Evolutionary conservation across 2,329 filamentous ascomycete genomes (phyloP).

Genomic region (Tolypocladium endophyticum): DNA sequence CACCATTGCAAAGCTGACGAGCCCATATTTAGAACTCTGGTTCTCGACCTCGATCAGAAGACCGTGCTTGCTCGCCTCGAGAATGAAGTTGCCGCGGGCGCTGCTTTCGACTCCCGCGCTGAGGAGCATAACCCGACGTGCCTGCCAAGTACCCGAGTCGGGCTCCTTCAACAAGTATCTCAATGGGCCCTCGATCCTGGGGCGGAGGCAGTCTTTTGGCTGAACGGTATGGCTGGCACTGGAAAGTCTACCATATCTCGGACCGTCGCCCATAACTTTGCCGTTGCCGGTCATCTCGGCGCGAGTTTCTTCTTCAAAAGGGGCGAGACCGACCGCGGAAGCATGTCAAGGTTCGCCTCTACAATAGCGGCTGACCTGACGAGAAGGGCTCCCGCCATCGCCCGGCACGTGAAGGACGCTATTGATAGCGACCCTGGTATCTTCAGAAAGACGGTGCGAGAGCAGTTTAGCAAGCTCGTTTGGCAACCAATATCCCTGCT

Average conservation of each 20-base stretch:
- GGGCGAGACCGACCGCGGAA: constrained; percentile 25
- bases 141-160: constrained; percentile 16
- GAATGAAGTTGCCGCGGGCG: constrained; percentile 10
- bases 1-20: too few relatives aligned
- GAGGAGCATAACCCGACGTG: constrained; percentile 22
- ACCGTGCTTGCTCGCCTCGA: constrained; percentile 7
- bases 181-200: constrained; percentile 14
- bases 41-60: too few relatives aligned
- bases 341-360: constrained; percentile 24
- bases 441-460: constrained; percentile 11
- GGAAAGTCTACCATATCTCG: constrained; percentile 28
- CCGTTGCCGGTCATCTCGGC: constrained; percentile 9
- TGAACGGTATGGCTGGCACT: constrained; percentile 26
- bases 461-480: constrained; percentile 32
- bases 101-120: constrained; percentile 21
- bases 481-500: constrained; percentile 17
- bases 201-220: constrained; percentile 21
- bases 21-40: too few relatives aligned
- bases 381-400: constrained; percentile 14
- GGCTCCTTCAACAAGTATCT: constrained; percentile 15
- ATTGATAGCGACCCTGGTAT: constrained; percentile 21
- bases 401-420: constrained; percentile 12
- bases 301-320: constrained; percentile 34
- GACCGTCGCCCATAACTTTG: constrained; percentile 12
- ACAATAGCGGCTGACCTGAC: constrained; percentile 27